Base-by-base conservation (phyloP, 345 rosid genomes). In the Ricinus communis region DNA sequence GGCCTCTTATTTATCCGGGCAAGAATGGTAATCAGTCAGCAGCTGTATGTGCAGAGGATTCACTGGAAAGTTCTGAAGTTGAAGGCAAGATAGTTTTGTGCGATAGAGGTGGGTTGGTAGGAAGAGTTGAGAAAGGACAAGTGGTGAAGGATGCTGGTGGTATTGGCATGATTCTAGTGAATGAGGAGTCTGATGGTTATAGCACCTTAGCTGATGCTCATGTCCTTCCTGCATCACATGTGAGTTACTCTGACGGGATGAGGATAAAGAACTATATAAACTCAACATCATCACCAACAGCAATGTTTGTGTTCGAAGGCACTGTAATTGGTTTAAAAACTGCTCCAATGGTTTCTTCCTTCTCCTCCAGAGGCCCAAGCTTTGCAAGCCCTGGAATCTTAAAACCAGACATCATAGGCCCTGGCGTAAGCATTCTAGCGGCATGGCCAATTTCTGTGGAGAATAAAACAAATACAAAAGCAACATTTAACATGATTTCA, bases 391-490 rank as follows among this genome's bases (percentile, higher is more conserved):
- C 72, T 1, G 76, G 76, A 24, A 76, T 76, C 76, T 51, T 76
- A 61, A 71, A 76, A 61, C 80, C 76, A 14, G 80, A 76, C 46
- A 40, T 76, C 21, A 11, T 76, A 27, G 80, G 80, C 5, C 80
- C 76, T 40, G 80, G 80, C 5, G 68, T 65, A n/a, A 46, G 22
- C 65, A 65, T 65, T 64, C 62, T 72, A 55, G 76, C 70, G 1
- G 76, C 70, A 1, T 72, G 76, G 76, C 70, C 50, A 33, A 11
- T 15, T 60, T 38, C 67, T 5, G 67, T 71, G 15, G 64, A 72
- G 65, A 60, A 60, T 8, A 31, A 55, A 18, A 65, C 49, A 1
- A 15, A 60, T 38, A 60, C 65, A n/a, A 60, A 60, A 36, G 31
- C 46, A 36, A 33, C 52, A 9, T 72, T 72, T 25, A 65, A 64